Conservation (phyloP, 805 yeast genomes). For the Wickerhamomyces kurtzmanii region DNA sequence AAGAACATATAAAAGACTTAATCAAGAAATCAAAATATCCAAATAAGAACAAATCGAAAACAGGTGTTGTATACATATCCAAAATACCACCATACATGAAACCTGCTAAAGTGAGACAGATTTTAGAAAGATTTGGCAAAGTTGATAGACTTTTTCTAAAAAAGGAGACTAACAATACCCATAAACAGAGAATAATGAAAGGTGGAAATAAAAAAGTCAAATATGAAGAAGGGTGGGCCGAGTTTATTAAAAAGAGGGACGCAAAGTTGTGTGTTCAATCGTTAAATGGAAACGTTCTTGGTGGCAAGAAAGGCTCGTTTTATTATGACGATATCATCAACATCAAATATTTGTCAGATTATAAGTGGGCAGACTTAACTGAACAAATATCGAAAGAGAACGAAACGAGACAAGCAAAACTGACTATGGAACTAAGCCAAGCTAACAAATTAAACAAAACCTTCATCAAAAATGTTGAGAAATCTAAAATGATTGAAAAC, state of each 20-base stretch:
- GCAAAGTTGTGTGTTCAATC: conserved; percentile 86
- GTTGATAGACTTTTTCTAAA: conserved; percentile 81
- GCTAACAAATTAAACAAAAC: conserved; percentile 81
- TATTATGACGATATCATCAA: conserved; percentile 93
- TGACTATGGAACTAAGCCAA: conserved; percentile 82
- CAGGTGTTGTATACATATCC: conserved; percentile 92
- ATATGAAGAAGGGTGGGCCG: conserved; percentile 97
- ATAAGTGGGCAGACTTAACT: conserved; percentile 92
- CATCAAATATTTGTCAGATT: conserved; percentile 79
- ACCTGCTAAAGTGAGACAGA: conserved; percentile 80
- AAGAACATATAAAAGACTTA: conserved; percentile 25
- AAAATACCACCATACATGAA: conserved; percentile 96
- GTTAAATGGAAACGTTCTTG: conserved; percentile 79
- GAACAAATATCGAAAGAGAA: conserved; percentile 88
- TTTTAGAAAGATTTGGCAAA: conserved; percentile 73
- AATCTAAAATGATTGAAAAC: conserved; percentile 67
- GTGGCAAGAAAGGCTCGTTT: conserved; percentile 85
- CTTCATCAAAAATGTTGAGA: conserved; percentile 76
- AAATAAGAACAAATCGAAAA: conserved; percentile 45
- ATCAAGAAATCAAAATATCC: conserved; percentile 47
- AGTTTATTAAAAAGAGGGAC: conserved; percentile 70
- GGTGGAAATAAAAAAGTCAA: conserved; percentile 90
- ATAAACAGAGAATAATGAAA: conserved; percentile 60
- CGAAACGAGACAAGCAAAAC: conserved; percentile 78
- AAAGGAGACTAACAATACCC: conserved; percentile 65